A percentile compares a stretch with the other conserved stretches of the same genome.
Conservation (phyloP, 176 grass and related monocot genomes). For the Urochloa ruziziensis region DNA sequence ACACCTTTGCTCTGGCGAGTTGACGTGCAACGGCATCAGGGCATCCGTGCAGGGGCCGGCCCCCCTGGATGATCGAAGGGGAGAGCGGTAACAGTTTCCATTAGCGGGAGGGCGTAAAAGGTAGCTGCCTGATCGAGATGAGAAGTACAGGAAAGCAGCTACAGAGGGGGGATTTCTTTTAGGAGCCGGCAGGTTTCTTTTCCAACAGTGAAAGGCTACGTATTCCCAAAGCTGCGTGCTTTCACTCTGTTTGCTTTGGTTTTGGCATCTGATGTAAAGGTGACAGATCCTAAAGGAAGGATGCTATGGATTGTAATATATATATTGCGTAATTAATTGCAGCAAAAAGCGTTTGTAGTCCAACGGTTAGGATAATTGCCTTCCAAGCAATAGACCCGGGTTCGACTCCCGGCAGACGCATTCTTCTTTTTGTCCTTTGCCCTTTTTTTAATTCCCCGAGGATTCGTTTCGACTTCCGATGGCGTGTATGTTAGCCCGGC, state of each 20-base stretch:
- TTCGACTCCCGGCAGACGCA: slow-evolving; percentile 91
- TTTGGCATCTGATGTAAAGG: slow-evolving; percentile 18
- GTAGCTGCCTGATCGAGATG: not conserved
- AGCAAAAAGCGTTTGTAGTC: slow-evolving; percentile 58
- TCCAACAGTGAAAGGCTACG: slow-evolving; percentile 43
- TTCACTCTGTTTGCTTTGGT: not conserved
- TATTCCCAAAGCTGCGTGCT: slow-evolving; percentile 42
- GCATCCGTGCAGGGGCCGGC: not conserved
- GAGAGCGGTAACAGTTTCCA: not conserved
- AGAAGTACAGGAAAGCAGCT: slow-evolving; percentile 9
- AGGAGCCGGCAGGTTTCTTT: slow-evolving; percentile 17
- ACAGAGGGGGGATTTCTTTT: slow-evolving; percentile 1
- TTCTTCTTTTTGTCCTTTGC: too few species aligned
- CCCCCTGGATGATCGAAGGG: not conserved
- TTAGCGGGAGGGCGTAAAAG: not conserved
- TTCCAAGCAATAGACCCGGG: slow-evolving; percentile 93
- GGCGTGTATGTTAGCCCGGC: not conserved
- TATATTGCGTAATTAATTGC: not conserved
- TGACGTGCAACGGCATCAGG: not conserved
- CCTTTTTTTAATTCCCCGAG: too few species aligned
- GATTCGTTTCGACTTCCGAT: not conserved
- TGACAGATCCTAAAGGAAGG: not conserved
- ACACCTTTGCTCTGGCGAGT: not conserved
- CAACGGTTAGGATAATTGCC: slow-evolving; percentile 99
- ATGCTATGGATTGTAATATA: too few species aligned